Conservation (phyloP, 352 stramenopile species). For the Pythium brassicae region DNA sequence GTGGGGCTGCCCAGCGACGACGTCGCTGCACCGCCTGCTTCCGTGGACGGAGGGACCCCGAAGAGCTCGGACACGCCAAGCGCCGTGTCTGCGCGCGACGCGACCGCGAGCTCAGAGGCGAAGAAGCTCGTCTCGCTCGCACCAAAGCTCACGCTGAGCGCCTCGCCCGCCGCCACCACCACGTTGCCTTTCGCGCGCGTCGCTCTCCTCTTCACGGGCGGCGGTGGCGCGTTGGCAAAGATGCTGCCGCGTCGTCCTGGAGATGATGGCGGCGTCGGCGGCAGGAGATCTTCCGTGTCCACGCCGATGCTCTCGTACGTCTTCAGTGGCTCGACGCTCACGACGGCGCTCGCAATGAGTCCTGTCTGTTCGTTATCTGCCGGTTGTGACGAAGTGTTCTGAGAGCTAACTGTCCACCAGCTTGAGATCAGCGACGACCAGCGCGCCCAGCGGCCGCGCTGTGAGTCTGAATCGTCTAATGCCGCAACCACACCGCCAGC, state of each 20-base stretch:
- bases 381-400: neutral
- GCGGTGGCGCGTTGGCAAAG: constrained; percentile 10
- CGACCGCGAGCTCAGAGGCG: constrained; percentile 5
- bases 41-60: neutral
- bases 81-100: neutral
- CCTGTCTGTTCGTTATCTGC: neutral
- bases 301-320: constrained; percentile 50
- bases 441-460: neutral
- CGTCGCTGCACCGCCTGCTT: too few species aligned
- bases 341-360: neutral
- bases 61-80: constrained; percentile 7
- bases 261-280: neutral
- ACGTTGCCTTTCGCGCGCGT: neutral
- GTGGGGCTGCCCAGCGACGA: neutral
- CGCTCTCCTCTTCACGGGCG: neutral
- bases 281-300: constrained; percentile 27
- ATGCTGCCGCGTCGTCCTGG: constrained; percentile 10
- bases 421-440: neutral
- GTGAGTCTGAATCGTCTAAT: neutral
- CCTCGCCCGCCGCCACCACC: neutral
- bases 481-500: neutral
- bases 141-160: constrained; percentile 7
- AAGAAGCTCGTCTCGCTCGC: constrained; percentile 16
- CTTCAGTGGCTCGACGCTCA: constrained; percentile 7
- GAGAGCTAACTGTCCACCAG: too few species aligned